Conservation (phyloP, 257 asterid genomes). For the Dorcoceras hygrometricum region DNA sequence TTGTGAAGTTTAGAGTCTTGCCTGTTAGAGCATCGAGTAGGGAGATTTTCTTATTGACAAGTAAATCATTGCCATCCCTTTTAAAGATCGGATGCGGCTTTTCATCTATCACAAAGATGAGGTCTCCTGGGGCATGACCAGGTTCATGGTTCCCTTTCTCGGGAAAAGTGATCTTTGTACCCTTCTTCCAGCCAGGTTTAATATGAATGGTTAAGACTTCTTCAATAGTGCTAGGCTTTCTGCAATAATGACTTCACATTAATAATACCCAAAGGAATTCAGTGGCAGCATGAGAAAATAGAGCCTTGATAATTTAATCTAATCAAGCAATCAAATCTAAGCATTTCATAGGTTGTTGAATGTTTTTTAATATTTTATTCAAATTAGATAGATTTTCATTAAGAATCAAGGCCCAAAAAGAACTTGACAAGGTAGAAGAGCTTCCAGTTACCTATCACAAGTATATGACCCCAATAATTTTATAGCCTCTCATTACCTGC, state of each 20-base stretch:
- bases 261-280: conserved; percentile 7
- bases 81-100: conserved; percentile 66
- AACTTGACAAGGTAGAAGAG: neutral
- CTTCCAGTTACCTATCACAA: neutral
- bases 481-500: neutral
- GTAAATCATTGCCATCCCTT: conserved; percentile 83
- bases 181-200: conserved; percentile 95
- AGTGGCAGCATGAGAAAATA: neutral
- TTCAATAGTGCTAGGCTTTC: conserved; percentile 73
- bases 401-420: neutral
- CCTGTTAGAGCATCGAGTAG: conserved; percentile 87
- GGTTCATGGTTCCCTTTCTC: conserved; percentile 85
- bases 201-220: conserved; percentile 80
- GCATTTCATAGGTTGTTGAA: neutral
- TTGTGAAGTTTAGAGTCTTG: conserved; percentile 52
- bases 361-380: too few relatives aligned
- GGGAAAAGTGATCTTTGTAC: conserved; percentile 87
- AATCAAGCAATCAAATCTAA: neutral
- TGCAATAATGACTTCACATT: conserved; percentile 30
- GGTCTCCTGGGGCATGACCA: conserved; percentile 76
- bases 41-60: conserved; percentile 57
- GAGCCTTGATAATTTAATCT: neutral
- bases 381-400: too few relatives aligned
- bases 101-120: conserved; percentile 77
- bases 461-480: neutral